Base-by-base conservation (phyloP, 257 asterid species). In the Nicotiana obtusifolia region DNA sequence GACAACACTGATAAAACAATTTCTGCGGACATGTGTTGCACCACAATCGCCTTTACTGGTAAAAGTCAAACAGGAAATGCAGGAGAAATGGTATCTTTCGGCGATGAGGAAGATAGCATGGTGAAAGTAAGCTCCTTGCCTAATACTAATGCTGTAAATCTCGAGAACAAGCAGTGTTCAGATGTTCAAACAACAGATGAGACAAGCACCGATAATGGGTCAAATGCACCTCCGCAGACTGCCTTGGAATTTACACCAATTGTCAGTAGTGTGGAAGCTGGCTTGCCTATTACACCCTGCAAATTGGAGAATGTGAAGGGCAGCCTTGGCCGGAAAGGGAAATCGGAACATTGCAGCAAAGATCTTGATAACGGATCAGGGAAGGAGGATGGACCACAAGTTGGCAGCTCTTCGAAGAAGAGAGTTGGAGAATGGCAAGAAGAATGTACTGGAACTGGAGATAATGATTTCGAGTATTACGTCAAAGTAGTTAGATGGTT, bases 401-500 rank as follows among this genome's bases (percentile, higher is more conserved):
- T 84, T 7, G 94, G 97, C 2, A 87, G 95, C 87, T 90, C 94
- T 4, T 93, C 95, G 3, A 95, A 92, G 89, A 92, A 93, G 90
- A 90, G 93, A 83, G 87, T 88, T 16, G 88, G 85, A 7, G 94
- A 88, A 62, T 85, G 88, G 33, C 93, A 87, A 9, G 90, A 85
- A 81, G 92, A 86, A 20, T 88, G 88, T 44, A 81, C 81, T 24
- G 95, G 89, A 24, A 85, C 81, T 54, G 93, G 89, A 20, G 94
- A 92, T 69, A 91, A 91, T 80, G 97, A 90, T 79, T 94, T 93
- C 0, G 96, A 92, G 89, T 90, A 92, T 54, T 95, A 91, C 1
- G 93, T 95, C 84, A 93, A 95, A 86, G 95, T 93, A 87, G 91
- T 95, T 10, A 84, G 99, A 31, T 83, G 94, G 90, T 87, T 95